Percentiles rank a stretch among this genome's conserved stretches.
Conservation (phyloP, 202 grass and related monocot species). For the Alloteropsis angusta region DNA sequence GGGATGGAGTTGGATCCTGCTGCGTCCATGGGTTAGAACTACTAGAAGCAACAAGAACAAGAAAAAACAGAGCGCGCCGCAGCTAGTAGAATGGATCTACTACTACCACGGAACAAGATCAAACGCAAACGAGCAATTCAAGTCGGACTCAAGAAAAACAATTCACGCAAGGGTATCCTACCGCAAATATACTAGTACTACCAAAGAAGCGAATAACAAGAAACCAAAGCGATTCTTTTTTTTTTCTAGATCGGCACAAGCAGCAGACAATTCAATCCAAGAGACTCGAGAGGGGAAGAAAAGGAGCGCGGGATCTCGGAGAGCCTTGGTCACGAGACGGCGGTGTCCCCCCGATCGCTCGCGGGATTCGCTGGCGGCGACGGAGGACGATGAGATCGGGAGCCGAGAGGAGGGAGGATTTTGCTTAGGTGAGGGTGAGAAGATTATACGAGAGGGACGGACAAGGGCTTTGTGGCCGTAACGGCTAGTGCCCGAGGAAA, state of each 20-base stretch:
- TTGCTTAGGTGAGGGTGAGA: neutral
- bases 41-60: neutral
- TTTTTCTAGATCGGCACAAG: neutral
- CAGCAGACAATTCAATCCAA: neutral
- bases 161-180: neutral
- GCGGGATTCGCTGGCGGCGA: neutral
- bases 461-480: neutral
- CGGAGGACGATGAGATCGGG: neutral
- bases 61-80: slow-evolving; percentile 3
- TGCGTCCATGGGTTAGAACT: slow-evolving; percentile 58
- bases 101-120: neutral
- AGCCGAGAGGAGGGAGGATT: neutral
- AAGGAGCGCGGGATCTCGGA: neutral
- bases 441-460: neutral
- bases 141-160: neutral
- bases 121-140: neutral
- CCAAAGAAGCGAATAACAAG: neutral
- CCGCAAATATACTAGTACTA: neutral
- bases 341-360: neutral
- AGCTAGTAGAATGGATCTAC: neutral
- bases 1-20: slow-evolving; percentile 51
- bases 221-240: neutral
- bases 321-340: slow-evolving; percentile 7
- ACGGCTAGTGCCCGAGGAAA: neutral
- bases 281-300: neutral